Evolutionary conservation across 352 stramenopile genomes (phyloP), one percentile per base, ranked within the genome.

Genomic region (Phytophthora palmivora): DNA sequence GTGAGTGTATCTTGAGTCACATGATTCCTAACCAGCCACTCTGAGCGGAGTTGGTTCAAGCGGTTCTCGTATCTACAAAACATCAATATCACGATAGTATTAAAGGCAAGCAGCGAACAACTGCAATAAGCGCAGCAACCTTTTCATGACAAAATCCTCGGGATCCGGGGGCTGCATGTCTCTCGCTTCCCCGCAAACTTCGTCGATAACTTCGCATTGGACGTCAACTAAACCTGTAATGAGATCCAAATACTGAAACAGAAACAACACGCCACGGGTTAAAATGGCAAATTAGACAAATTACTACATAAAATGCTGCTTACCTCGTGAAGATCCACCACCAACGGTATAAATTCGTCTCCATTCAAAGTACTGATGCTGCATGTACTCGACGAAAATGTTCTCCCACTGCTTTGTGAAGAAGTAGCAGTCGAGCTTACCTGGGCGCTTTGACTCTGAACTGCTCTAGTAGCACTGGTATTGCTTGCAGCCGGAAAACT

Each of bases 1-100:
- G 47, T 65, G 47, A 65, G 47, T 19, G 33, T 58, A 21, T 65
- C 57, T 48, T 65, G 57, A n/a, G 57, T 54, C n/a, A 65, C 38
- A 36, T 12, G 46, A 30, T 58, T 51, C 21, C 24, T 58, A 11
- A 32, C 30, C n/a, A 65, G 19, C 57, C 57, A 65, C n/a, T 41
- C 39, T 8, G 48, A 46, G 0, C 48, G 57, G 37, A 65, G 26
- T 32, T 52, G 47, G 33, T 32, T 21, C 46, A 58, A 43, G 10
- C 39, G 57, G 12, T 53, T 32, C 7, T 65, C 32, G 22, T 65
- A 65, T 64, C 46, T 64, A 19, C 32, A 34, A 4, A 33, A n/a
- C 26, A n/a, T 5, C 4, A 14, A 30, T 21, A 28, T 6, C 3
- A 28, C 3, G 10, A 2, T 14, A 34, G 30, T 12, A 7, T 34